These are phyloP conservation scores for Musa balbisiana DNA, from an alignment of 202 grass and related monocot species.

Conservation along the genomic window DNA sequence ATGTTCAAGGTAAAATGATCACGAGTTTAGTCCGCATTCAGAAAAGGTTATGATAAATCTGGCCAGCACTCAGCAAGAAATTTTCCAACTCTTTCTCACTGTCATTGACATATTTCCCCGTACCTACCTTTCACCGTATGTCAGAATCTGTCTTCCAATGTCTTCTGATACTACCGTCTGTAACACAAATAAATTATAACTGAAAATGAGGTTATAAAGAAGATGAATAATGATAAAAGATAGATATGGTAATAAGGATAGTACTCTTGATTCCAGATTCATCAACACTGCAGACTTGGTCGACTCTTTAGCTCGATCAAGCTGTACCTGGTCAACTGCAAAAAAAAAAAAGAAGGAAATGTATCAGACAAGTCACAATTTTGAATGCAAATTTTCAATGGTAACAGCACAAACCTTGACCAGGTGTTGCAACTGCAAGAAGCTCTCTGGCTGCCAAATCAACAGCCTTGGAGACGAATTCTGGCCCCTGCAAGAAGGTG, in stretches of 20 bases:
- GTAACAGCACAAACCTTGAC: background rate
- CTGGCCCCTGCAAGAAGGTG: background rate
- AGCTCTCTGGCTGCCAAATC: background rate
- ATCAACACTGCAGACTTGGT: conserved; percentile 10
- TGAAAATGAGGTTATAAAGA: background rate
- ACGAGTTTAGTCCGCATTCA: too few species aligned
- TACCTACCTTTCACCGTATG: conserved; percentile 7
- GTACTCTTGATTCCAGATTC: conserved; percentile 19
- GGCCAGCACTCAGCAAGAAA: too few species aligned
- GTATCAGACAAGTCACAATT: background rate
- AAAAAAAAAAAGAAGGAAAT: background rate
- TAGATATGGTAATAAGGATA: background rate
- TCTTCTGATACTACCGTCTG: conserved; percentile 9
- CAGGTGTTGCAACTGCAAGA: conserved; percentile 2
- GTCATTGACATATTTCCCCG: background rate
- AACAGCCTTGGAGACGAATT: conserved; percentile 5
- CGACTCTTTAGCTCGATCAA: conserved; percentile 8
- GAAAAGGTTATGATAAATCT: too few species aligned
- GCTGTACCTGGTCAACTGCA: conserved; percentile 7
- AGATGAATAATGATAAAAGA: background rate
- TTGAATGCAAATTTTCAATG: background rate
- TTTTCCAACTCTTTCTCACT: too few species aligned
- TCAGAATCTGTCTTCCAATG: conserved; percentile 9
- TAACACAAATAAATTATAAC: background rate
- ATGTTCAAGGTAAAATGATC: too few species aligned